These are phyloP conservation scores for Barnettozyma salicaria DNA, from an alignment of 805 yeast species.

Conservation along the genomic window DNA sequence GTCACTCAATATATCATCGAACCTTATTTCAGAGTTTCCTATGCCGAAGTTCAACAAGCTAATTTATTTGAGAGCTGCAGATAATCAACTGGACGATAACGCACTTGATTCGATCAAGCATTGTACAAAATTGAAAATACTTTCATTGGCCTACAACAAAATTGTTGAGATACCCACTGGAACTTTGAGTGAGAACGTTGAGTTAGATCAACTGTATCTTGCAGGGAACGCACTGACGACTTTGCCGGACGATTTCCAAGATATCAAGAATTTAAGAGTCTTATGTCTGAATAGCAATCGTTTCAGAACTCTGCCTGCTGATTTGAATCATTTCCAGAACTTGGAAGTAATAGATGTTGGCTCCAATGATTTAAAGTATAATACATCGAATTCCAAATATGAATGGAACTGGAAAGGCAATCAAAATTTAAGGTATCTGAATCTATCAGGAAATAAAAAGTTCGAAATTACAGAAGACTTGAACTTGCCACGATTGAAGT, in stretches of 20 bases:
- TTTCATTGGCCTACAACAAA: slow-evolving; percentile 82
- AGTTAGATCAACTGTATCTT: slow-evolving; percentile 59
- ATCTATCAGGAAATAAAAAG: slow-evolving; percentile 88
- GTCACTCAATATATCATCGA: slow-evolving; percentile 66
- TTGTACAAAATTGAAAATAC: slow-evolving; percentile 48
- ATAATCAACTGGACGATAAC: slow-evolving; percentile 76
- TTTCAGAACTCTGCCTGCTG: slow-evolving; percentile 83
- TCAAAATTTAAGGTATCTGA: slow-evolving; percentile 65
- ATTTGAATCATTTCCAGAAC: slow-evolving; percentile 59
- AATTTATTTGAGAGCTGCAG: slow-evolving; percentile 60
- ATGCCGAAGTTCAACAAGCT: slow-evolving; percentile 42
- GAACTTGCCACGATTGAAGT: slow-evolving; percentile 64
- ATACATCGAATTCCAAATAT: slow-evolving; percentile 88
- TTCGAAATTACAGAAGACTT: slow-evolving; percentile 82
- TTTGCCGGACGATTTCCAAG: slow-evolving; percentile 77
- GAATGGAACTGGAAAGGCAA: slow-evolving; percentile 98
- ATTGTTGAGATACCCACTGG: slow-evolving; percentile 77
- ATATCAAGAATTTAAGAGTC: slow-evolving; percentile 48
- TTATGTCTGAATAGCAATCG: slow-evolving; percentile 78
- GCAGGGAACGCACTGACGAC: slow-evolving; percentile 80
- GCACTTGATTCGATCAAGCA: slow-evolving; percentile 62
- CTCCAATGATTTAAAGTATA: slow-evolving; percentile 82
- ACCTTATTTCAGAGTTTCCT: slow-evolving; percentile 34
- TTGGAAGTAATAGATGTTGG: slow-evolving; percentile 82
- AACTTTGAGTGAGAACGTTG: slow-evolving; percentile 49